Evolutionary conservation across 2,329 filamentous ascomycete genomes (phyloP), one percentile per base, ranked within the genome.

Genomic region (Hymenoscyphus fraxineus): DNA sequence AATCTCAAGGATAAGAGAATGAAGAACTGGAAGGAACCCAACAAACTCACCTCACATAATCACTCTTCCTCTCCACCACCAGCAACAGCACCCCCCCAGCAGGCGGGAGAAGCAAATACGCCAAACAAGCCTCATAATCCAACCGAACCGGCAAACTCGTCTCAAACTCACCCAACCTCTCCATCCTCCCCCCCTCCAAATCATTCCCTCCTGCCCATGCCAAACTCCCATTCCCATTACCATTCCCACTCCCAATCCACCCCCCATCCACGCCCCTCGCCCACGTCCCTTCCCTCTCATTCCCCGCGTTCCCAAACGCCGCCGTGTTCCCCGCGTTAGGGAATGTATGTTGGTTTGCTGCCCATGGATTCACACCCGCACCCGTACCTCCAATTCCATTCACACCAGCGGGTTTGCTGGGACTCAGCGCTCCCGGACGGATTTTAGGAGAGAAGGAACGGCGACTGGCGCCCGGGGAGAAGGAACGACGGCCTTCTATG

Each of bases 61-160:
- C 95, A 75, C 93, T 97, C 81, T 97, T 95, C 74, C 93, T 87
- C 82, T 99, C 95, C 68, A 94, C 76, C 56, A 98, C 85, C 70
- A 99, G 78, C 71, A 99, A 78, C 69, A 97, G 77, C 32, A 97
- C 91, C 2, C 90, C 91, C 2, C 94, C 95, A 0, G 93, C 83
- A 0, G 95, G 95, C 67, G 95, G 95, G 15, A 96, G 79, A 59
- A 90, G 81, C 67, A 97, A 76, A 77, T 99, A 99, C 61, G 95
- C 94, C 73, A 97, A 79, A 75, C 89, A 91, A 6, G 95, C 94
- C 81, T 98, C 94, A 74, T 94, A 90, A 75, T 96, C 92, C 70
- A 98, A 83, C 63, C 94, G 83, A 67, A 98, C 80, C 0, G 93
- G 93, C 64, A 98, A 80, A 72, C 91, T 94, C 10, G 95, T 98